A percentile compares a stretch with the other conserved stretches of the same genome.
Conservation (phyloP, 768 basidiomycete species). For the Mycena pura region DNA sequence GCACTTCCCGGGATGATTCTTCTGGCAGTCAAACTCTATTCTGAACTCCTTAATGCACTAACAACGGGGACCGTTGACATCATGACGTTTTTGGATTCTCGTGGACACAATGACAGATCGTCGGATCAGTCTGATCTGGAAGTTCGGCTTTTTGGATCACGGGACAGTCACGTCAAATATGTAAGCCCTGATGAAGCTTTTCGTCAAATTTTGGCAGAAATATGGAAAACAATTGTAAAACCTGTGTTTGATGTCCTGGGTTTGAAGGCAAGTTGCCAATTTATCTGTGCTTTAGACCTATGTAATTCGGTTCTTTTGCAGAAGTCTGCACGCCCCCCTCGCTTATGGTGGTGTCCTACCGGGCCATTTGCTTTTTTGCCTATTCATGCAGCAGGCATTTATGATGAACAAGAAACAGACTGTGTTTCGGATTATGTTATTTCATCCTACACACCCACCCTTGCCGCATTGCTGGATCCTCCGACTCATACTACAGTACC, state of each 20-base stretch:
- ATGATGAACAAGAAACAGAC: background rate
- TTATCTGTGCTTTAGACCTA: background rate
- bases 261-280: background rate
- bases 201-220: background rate
- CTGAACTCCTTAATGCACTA: background rate
- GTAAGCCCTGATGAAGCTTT: background rate
- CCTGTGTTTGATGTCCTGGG: background rate
- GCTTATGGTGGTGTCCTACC: conserved; percentile 6
- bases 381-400: too few relatives aligned
- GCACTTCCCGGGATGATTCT: background rate
- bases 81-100: background rate
- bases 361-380: too few relatives aligned
- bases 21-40: background rate
- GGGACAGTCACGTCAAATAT: background rate
- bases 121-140: background rate
- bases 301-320: background rate
- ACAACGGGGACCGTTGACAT: background rate
- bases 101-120: background rate
- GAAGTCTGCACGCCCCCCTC: background rate
- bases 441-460: conserved; percentile 26
- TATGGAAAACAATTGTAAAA: too few relatives aligned
- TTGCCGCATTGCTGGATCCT: conserved; percentile 10
- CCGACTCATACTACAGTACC: background rate
- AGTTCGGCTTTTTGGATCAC: background rate
- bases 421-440: conserved; percentile 19